Percentiles rank a stretch among this genome's conserved stretches.
phyloP scores from a whole-genome alignment of 1,284 basidiomycete species.

The Cutaneotrichosporon sp. region DNA sequence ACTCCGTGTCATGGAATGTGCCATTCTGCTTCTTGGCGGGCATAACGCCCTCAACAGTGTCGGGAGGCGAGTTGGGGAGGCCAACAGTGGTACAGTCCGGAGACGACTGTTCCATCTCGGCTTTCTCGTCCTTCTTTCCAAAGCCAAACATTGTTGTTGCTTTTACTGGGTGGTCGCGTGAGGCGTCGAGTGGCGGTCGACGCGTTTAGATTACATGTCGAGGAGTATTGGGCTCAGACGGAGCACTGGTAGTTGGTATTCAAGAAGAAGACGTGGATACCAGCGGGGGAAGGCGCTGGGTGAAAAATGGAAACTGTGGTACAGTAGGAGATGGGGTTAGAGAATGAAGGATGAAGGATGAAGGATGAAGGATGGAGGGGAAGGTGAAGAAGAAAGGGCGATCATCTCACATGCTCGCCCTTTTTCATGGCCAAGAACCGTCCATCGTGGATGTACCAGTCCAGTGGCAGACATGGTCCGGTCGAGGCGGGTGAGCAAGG shows the following conservation, averaged over 20 bases:
- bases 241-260: background rate
- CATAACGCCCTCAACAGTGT: background rate
- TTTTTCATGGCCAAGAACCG: background rate
- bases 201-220: background rate
- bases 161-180: background rate
- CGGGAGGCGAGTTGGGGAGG: background rate
- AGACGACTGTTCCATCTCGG: background rate
- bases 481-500: background rate
- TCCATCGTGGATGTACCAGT: background rate
- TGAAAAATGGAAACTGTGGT: background rate
- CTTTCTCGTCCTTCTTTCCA: constrained; percentile 1
- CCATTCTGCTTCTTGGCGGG: constrained; percentile 4
- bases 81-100: constrained; percentile 1
- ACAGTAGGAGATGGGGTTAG: background rate
- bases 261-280: background rate
- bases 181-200: background rate
- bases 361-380: background rate
- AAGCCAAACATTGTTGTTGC: constrained; percentile 7
- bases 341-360: background rate
- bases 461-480: background rate
- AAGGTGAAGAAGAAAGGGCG: background rate
- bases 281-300: background rate
- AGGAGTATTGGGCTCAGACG: background rate
- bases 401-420: background rate
- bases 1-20: constrained; percentile 22